Evolutionary conservation across 2,329 filamentous ascomycete genomes (phyloP), one percentile per base, ranked within the genome.

Genomic region (Monosporascus sp.): DNA sequence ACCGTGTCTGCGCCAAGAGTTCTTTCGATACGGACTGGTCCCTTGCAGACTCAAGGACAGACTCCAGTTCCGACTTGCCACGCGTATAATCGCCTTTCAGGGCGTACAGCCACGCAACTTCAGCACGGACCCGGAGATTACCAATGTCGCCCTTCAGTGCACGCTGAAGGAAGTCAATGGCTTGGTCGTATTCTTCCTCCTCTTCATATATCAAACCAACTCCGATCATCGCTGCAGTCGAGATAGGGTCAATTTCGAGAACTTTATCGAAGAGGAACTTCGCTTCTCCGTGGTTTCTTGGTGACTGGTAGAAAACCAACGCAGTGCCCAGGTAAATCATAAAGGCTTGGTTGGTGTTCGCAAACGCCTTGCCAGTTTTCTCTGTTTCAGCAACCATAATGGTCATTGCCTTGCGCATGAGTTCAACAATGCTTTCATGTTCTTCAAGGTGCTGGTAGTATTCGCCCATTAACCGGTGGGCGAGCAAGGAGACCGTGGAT

Each of bases 131-230:
- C 31, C 85, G 87, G 20, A 91, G 75, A 60, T 97, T 96, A 11
- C 76, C 75, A 2, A 79, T 74, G 64, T 96, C 90, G 24, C 88
- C 82, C 58, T 84, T 68, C 25, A 95, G 69, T 1, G 94, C 94
- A 57, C 89, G 82, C 39, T 80, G 80, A 14, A 99, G 73, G 63
- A 96, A 97, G 27, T 87, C 81, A 39, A 92, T 84, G 0, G 95
- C 94, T 63, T 90, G 80, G 47, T 82, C 77, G 63, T 89, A 97
- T 57, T 97, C 88, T 63, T 96, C 88, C 59, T 96, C 91, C 62
- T 97, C 94, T 69, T 97, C 91, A 47, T 92, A 87, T 41, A 99
- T 93, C 24, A 97, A 72, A 1, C 94, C 95, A 37, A 97, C 84
- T 1, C 94, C 94, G 46, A 97, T 89, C 56, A 99, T 75, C 2